A percentile compares a stretch with the other conserved stretches of the same genome.
phyloP scores from a whole-genome alignment of 495 filamentous ascomycete species.

The Penicillium salamii region DNA sequence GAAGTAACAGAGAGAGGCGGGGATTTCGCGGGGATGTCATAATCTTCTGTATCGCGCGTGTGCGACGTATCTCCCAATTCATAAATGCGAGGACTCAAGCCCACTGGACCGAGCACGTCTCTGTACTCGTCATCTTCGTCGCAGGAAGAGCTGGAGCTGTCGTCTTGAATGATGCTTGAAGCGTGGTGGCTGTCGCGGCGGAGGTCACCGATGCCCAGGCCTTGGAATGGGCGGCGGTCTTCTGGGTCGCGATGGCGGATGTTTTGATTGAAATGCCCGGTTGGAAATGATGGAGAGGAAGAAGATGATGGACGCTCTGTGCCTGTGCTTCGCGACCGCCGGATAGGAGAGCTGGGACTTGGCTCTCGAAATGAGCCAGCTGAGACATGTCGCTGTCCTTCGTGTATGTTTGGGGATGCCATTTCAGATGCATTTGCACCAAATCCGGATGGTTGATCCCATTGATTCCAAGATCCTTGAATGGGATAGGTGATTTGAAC shows the following conservation, averaged over 20 bases:
- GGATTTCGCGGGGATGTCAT: conserved; percentile 31
- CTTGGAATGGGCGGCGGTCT: not conserved
- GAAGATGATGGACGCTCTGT: conserved; percentile 9
- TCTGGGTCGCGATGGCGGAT: conserved; percentile 22
- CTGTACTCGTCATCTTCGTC: conserved; percentile 22
- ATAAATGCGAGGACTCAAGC: conserved; percentile 3
- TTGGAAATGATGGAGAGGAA: conserved; percentile 25
- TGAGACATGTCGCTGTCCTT: conserved; percentile 8
- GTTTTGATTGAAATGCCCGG: conserved; percentile 38
- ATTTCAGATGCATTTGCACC: conserved; percentile 8
- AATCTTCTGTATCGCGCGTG: conserved; percentile 18
- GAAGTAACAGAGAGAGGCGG: conserved; percentile 42
- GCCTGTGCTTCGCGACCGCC: conserved; percentile 5
- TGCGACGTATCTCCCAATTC: conserved; percentile 8
- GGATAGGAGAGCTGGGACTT: not conserved
- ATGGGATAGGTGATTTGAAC: conserved; percentile 40
- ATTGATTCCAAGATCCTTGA: conserved; percentile 45
- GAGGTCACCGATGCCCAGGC: conserved; percentile 11
- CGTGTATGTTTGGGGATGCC: not conserved
- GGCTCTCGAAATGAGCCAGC: conserved; percentile 3
- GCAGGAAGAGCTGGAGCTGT: conserved; percentile 22
- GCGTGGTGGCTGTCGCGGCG: not conserved
- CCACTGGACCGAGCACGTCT: conserved; percentile 12
- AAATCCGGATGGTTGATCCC: conserved; percentile 22
- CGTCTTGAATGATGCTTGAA: conserved; percentile 1